Evolutionary conservation across 73 alveolate genomes (phyloP), one percentile per base, ranked within the genome.

Genomic region (Durusdinium trenchii): DNA sequence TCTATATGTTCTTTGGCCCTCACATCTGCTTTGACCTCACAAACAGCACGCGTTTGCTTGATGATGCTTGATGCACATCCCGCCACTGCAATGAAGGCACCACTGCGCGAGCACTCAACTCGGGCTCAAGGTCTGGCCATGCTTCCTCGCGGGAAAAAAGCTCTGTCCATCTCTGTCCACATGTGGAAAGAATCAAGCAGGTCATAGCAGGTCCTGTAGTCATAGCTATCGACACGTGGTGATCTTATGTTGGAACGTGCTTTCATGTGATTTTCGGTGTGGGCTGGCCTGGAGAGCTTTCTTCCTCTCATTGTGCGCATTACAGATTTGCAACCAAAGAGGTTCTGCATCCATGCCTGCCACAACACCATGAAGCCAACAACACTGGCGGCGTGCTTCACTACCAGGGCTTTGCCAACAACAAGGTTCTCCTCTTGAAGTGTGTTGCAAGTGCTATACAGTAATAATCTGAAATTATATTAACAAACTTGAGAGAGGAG

Each of bases 291-390:
- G 73, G 32, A 78, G 61, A 42, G 45, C 61, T 78, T 91, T 91
- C 90, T 42, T 57, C 60, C 40, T 7, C 32, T 73, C 90, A 14
- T 36, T 69, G 60, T 91, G 98, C 47, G 69, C 87, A 23, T 91
- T 60, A 7, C 78, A 87, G 43, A 91, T 57, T 52, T 91, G 98
- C 45, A 69, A 69, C 98, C 98, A 91, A 2, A 91, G 98, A 7
- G 98, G 98, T 52, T 91, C 98, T 23, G 87, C 35, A 20, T 91
- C 89, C 35, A 67, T 35, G 89, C 98, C 98, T 86, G n/a, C 48
- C 36, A n/a, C 48, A 36, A 14, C 84, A 35, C 26, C 71, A 57
- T n/a, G n/a, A n/a, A n/a, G n/a, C n/a, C n/a, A n/a, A n/a, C n/a
- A n/a, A n/a, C n/a, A n/a, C n/a, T n/a, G n/a, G n/a, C n/a, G n/a